phyloP scores from a whole-genome alignment of 192 early-diverging fungal species.

The Linnemannia hyalina region DNA sequence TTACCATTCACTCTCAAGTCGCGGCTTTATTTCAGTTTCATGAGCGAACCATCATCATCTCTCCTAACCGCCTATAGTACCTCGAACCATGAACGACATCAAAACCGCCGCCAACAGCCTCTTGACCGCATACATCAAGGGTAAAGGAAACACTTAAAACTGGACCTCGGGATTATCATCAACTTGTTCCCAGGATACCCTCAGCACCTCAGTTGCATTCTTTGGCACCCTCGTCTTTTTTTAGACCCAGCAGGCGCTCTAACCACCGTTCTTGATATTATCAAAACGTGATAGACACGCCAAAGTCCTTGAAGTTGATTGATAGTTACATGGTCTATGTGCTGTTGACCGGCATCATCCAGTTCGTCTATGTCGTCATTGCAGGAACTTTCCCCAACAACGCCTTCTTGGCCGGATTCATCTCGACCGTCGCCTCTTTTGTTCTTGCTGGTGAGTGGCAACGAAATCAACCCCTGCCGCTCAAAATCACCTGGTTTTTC shows the following conservation, averaged over 20 bases:
- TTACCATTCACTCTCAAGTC: background rate
- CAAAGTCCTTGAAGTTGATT: constrained; percentile 87
- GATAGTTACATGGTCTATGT: constrained; percentile 95
- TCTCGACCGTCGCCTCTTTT: constrained; percentile 91
- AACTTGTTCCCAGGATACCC: background rate
- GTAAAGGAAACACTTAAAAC: constrained; percentile 6
- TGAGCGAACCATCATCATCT: constrained; percentile 17
- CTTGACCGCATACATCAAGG: constrained; percentile 41
- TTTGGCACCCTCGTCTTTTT: background rate
- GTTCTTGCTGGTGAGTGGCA: constrained; percentile 80
- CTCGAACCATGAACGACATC: constrained; percentile 37
- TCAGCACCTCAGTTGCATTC: background rate
- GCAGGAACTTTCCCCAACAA: constrained; percentile 98
- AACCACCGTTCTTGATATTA: background rate
- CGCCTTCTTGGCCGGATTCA: constrained; percentile 96
- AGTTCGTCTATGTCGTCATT: constrained; percentile 89
- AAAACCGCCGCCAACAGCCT: constrained; percentile 36
- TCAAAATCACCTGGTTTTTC: background rate
- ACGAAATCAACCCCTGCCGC: background rate
- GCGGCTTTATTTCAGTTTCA: background rate
- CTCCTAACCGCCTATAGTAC: background rate
- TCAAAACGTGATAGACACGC: constrained; percentile 64
- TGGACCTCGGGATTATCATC: background rate
- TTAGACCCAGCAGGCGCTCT: background rate
- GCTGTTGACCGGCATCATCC: constrained; percentile 89